These are phyloP conservation scores for Glycine latifolia DNA, from an alignment of 306 rosid species.

Conservation along the genomic window DNA sequence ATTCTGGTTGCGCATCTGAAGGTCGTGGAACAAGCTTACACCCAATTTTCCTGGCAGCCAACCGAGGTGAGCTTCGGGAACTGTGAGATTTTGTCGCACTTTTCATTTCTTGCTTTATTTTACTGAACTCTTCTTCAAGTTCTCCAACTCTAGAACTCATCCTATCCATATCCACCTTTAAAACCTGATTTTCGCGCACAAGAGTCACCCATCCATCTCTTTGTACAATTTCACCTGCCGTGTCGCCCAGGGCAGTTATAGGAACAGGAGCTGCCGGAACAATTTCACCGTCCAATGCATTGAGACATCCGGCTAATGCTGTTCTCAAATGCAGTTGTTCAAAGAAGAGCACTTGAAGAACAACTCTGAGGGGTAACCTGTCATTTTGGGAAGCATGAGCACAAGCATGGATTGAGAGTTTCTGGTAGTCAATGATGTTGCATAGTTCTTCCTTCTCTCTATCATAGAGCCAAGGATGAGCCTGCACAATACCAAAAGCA, in stretches of 20 bases:
- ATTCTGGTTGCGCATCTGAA: slow-evolving; percentile 78
- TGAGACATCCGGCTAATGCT: slow-evolving; percentile 81
- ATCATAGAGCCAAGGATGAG: slow-evolving; percentile 84
- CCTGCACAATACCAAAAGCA: slow-evolving; percentile 59
- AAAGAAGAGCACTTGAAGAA: slow-evolving; percentile 93
- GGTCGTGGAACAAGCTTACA: slow-evolving; percentile 77
- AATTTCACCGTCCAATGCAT: slow-evolving; percentile 69
- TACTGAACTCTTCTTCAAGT: slow-evolving; percentile 81
- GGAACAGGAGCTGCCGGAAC: slow-evolving; percentile 67
- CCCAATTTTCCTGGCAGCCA: slow-evolving; percentile 66
- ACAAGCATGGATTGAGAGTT: slow-evolving; percentile 90
- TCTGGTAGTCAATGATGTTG: slow-evolving; percentile 78
- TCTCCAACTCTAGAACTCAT: slow-evolving; percentile 90
- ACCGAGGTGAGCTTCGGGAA: slow-evolving; percentile 71
- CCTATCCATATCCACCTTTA: slow-evolving; percentile 84
- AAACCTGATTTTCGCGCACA: slow-evolving; percentile 83
- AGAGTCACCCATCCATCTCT: slow-evolving; percentile 93
- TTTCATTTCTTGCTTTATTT: slow-evolving; percentile 92
- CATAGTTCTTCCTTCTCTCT: slow-evolving; percentile 87
- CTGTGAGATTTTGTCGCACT: slow-evolving; percentile 72
- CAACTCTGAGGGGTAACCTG: slow-evolving; percentile 86
- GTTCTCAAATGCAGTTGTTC: slow-evolving; percentile 92
- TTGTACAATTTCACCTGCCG: slow-evolving; percentile 69
- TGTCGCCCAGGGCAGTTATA: slow-evolving; percentile 40
- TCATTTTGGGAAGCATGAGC: slow-evolving; percentile 94